phyloP scores from a whole-genome alignment of 1,284 basidiomycete species.

The Pascua sp. region DNA sequence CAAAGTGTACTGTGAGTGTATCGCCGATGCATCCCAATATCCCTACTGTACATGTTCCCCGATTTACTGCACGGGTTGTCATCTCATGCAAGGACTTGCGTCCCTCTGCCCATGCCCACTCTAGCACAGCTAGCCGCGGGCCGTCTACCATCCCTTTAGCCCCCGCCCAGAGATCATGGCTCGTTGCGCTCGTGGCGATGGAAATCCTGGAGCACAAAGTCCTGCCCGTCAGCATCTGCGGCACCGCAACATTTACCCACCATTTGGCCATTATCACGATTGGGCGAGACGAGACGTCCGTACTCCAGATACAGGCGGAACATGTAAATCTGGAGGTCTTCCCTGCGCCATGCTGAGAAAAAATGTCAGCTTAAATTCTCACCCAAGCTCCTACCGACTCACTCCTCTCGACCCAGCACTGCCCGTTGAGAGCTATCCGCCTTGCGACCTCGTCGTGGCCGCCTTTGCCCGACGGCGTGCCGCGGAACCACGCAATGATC shows the following conservation, averaged over 20 bases:
- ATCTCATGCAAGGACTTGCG: no score
- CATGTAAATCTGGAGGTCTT: conserved; percentile 50
- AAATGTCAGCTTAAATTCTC: neutral
- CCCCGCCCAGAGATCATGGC: neutral
- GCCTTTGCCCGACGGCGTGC: conserved; percentile 42
- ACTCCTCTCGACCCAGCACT: conserved; percentile 52
- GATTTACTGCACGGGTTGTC: no score
- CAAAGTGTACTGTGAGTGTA: no score
- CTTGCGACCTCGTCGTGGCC: conserved; percentile 50
- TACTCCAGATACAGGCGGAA: conserved; percentile 57
- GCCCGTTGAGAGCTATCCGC: conserved; percentile 50
- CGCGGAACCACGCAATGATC: conserved; percentile 51
- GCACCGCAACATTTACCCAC: conserved; percentile 21
- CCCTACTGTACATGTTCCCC: no score
- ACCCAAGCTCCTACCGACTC: conserved; percentile 11
- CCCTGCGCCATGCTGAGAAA: conserved; percentile 39
- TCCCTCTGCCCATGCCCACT: no score
- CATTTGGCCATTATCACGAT: conserved; percentile 53
- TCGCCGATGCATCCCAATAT: no score
- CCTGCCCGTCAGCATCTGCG: conserved; percentile 7
- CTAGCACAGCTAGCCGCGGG: no score
- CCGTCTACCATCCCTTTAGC: neutral
- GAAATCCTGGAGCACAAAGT: conserved; percentile 23
- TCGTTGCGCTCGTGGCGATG: conserved; percentile 9
- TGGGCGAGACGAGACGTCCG: conserved; percentile 54